Evolutionary conservation across 2,329 filamentous ascomycete species (phyloP), one percentile per base, ranked within the genome.

Genomic region (Aspergillus intermedius): DNA sequence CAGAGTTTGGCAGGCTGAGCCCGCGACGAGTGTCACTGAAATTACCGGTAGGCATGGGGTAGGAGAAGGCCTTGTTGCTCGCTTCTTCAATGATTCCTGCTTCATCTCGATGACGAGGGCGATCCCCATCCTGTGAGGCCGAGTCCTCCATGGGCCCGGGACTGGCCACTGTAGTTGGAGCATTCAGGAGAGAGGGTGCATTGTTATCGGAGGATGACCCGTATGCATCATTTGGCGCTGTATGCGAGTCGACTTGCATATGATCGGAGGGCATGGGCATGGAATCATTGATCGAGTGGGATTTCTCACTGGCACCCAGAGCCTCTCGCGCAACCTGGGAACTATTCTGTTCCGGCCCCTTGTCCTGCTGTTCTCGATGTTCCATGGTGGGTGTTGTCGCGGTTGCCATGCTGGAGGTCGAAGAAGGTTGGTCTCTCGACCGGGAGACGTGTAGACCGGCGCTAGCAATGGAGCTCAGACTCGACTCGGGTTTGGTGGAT

Each of bases 51-150:
- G 80, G 80, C 46, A 80, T 78, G 6, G 81, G 81, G 62, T 82
- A 84, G n/a, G 81, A 83, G 56, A 81, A 80, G 8, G 81, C 74
- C 59, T 82, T 81, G 57, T 75, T 78, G 32, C 60, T 66, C 45
- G 57, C 61, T 53, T 67, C 70, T 35, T 71, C 69, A 28, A 66
- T 62, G 30, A 71, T 63, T 19, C 72, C 69, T 10, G 59, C 56
- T 32, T 66, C 60, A 37, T 63, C 65, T 30, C 67, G 63, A 47
- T 66, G 64, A 32, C 62, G 66, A 42, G 62, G 58, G 48, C 69
- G 68, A 48, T 73, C 68, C 47, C 68, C 69, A 58, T 74, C 70
- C 42, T 72, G 65, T 13, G 68, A 69, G 41, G 58, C 59, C 1
- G 65, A 64, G 15, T 75, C 74, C 42, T 75, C 72, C 47, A 75